Conservation (phyloP, 2,329 filamentous ascomycete species). For the Chalara sp. region DNA sequence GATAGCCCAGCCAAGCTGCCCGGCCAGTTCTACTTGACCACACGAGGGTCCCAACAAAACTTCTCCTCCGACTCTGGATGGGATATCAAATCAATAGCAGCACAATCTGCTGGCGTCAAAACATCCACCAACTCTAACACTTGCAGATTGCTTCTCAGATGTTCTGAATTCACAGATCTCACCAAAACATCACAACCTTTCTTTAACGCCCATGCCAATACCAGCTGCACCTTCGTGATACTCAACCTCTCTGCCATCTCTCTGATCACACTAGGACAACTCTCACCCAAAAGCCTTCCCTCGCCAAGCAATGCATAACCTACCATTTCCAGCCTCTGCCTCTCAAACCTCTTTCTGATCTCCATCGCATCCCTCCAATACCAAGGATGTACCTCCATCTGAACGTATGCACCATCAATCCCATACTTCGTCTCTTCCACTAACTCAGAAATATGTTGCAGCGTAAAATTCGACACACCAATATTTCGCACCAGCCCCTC, state of each 20-base stretch:
- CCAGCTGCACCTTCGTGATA: slow-evolving; percentile 9
- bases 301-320: slow-evolving; percentile 18
- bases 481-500: slow-evolving; percentile 69
- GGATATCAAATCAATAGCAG: slow-evolving; percentile 8
- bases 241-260: slow-evolving; percentile 6
- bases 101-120: slow-evolving; percentile 10
- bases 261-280: slow-evolving; percentile 5
- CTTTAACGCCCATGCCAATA: slow-evolving; percentile 12
- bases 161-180: slow-evolving; percentile 6
- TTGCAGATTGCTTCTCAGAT: slow-evolving; percentile 9
- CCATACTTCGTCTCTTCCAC: slow-evolving; percentile 47
- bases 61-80: slow-evolving; percentile 9
- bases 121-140: neutral
- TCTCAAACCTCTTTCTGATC: slow-evolving; percentile 10
- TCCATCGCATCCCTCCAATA: slow-evolving; percentile 17
- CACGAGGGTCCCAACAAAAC: slow-evolving; percentile 14
- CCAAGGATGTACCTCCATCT: slow-evolving; percentile 69
- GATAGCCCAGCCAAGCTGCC: no score
- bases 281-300: slow-evolving; percentile 9
- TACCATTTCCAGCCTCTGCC: slow-evolving; percentile 5
- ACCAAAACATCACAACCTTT: slow-evolving; percentile 12
- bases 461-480: slow-evolving; percentile 78
- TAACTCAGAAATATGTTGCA: slow-evolving; percentile 69
- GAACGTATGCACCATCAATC: slow-evolving; percentile 63
- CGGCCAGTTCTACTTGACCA: slow-evolving; percentile 4